Evolutionary conservation across 768 basidiomycete species (phyloP), one percentile per base, ranked within the genome.

Genomic region (Baorangia bicolor): DNA sequence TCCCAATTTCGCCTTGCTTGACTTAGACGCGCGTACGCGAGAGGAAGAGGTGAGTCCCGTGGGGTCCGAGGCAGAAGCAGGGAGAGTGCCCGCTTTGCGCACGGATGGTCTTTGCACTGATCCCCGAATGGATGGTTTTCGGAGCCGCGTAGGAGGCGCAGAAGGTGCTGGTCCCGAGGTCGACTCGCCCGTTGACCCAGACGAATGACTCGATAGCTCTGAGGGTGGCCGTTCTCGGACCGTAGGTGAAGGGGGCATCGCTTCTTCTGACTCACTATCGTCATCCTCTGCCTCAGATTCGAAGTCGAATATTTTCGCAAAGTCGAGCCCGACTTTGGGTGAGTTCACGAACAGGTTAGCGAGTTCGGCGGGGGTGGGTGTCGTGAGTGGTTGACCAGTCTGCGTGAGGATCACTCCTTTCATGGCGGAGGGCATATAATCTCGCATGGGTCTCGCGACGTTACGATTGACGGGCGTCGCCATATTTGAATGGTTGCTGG

Each of bases 401-500:
- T 85, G 76, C 0, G 92, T 92, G 35, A 92, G 76, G 30, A 94
- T 78, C 37, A 94, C 88, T 3, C 92, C 85, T 66, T 86, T 86
- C 85, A 87, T 87, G 1, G 85, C 85, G 4, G 81, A 83, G 25
- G 61, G 65, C n/a, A 63, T 54, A 23, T 60, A 68, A 12, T 76
- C 75, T 28, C 67, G 58, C 25, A 16, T 5, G 1, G 49, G 60
- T 49, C 66, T 67, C 12, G 68, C 61, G 7, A 73, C 58, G 25
- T 59, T 62, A 30, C 81, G 78, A 28, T 69, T 75, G 14, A 80
- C 70, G 0, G 88, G 87, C 3, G 87, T 88, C 43, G 81, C 78
- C 56, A 71, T 27, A 23, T 64, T 38, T 65, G 72, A 54, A 70
- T 59, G 18, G 43, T 58, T 45, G 39, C 48, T 34, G 48, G 56